Percentiles rank a stretch among this genome's conserved stretches.
These are phyloP conservation scores for Dipteronia dyeriana DNA, from an alignment of 345 rosid genomes.

Conservation along the genomic window DNA sequence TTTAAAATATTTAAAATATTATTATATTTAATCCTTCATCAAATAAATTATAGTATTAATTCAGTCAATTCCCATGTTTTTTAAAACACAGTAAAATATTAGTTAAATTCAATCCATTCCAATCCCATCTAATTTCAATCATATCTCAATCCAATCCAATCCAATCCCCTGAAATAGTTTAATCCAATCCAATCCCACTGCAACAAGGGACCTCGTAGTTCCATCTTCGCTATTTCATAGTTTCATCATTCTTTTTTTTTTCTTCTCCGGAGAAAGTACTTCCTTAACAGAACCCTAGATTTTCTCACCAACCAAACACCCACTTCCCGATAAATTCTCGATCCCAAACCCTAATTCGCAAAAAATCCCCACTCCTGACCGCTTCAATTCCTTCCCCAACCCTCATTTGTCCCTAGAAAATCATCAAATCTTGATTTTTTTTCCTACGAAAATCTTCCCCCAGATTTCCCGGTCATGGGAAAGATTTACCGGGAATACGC, in stretches of 20 bases:
- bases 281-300: conserved; percentile 25
- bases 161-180: too few relatives aligned
- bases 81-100: too few relatives aligned
- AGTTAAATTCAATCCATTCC: too few relatives aligned
- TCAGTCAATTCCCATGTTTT: too few relatives aligned
- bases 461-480: conserved; percentile 40
- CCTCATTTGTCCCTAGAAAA: background rate
- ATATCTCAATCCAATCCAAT: too few relatives aligned
- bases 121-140: too few relatives aligned
- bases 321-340: conserved; percentile 10
- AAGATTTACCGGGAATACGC: conserved; percentile 36
- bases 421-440: background rate
- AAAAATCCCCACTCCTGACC: background rate
- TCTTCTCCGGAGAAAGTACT: background rate
- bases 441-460: background rate
- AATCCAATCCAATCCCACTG: too few relatives aligned
- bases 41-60: too few relatives aligned
- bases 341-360: background rate
- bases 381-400: background rate
- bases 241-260: background rate
- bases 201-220: too few relatives aligned
- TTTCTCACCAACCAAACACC: conserved; percentile 23
- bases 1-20: too few relatives aligned
- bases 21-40: too few relatives aligned
- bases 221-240: conserved; percentile 10